Evolutionary conservation across 2,329 filamentous ascomycete species (phyloP), one percentile per base, ranked within the genome.

Genomic region (Paracoccidioides lutzii): DNA sequence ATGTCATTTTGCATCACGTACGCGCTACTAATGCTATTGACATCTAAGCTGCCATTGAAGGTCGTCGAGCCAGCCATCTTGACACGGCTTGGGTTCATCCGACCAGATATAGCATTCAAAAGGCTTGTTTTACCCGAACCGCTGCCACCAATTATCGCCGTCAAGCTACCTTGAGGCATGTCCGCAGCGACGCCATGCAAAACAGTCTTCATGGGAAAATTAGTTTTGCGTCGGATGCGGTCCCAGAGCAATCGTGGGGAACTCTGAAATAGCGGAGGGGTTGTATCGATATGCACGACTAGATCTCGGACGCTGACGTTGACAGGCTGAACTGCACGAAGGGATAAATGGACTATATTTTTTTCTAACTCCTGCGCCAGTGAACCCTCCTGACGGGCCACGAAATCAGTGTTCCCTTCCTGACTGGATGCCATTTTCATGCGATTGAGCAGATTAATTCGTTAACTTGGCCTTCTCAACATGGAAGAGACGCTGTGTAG

Each of bases 1-100:
- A 89, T 77, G 64, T 90, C 87, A 62, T 89, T 84, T 65, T 90
- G 73, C 85, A 72, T 89, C 79, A 67, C 83, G 79, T 53, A 83
- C 73, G 49, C 84, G 73, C 55, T 72, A 74, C 58, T 69, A 63
- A 59, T 67, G 52, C 58, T 62, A 32, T 77, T 72, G 4, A 82
- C 74, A 1, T 80, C 76, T 30, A 73, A 61, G 41, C 71, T 68
- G 1, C 78, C 79, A 64, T 88, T 88, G 69, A 87, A 88, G 0
- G 76, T 78, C 0, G 76, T 77, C 3, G 68, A 66, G 0, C 86
- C 85, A 3, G 75, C 71, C 14, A 72, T 69, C 28, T 70, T 67
- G 10, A 78, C 68, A 35, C 80, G 76, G 61, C 78, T 81, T n/a
- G 73, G 71, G 9, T 76, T 74, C 66, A 88, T 81, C 38, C 86